Base-by-base conservation (phyloP, 768 basidiomycete genomes). In the Lactarius psammicola region DNA sequence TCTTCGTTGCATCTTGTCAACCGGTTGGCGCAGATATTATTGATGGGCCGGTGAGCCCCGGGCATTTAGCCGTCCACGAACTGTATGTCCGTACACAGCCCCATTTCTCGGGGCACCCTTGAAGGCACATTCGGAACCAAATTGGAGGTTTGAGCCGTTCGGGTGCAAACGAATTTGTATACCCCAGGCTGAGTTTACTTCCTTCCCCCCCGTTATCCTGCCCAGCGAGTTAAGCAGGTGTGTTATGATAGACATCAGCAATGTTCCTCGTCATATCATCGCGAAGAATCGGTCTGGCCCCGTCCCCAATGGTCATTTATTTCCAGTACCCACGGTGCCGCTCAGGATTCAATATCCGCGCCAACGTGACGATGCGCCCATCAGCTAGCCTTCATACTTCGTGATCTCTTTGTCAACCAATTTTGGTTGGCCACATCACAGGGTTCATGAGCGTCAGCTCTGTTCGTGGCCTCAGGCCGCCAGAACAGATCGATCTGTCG, bases 331-430 rank as follows among this genome's bases (percentile, higher is more conserved):
- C 65, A 59, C 65, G 65, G 60, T 51, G 56, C 65, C 33, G 28
- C 40, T 62, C 42, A 36, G 23, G 15, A 56, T 46, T 66, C 60
- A 40, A 66, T 54, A 54, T 33, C 61, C 62, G 57, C 28, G 42
- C 33, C 57, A 63, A 66, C 49, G 31, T 66, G 65, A 63, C 3
- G 56, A 40, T 67, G 66, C 66, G 66, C 66, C 66, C 66, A 59
- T 67, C 66, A 67, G 57, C 61, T 63, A 59, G 57, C 31, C 61
- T 66, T 63, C 51, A 30, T 44, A 42, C 62, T 63, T 46, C 61
- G 30, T 46, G 53, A 55, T 44, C 33, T 63, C 49, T n/a, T 40
- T 54, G 56, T 63, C 57, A 44, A 31, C 57, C 26, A 9, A 55
- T 59, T 63, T 63, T 63, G 42, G 66, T 33, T 59, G 57, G 11